A percentile compares a stretch with the other conserved stretches of the same genome.
Conservation (phyloP, 2,329 filamentous ascomycete genomes). For the Exophiala sp. region DNA sequence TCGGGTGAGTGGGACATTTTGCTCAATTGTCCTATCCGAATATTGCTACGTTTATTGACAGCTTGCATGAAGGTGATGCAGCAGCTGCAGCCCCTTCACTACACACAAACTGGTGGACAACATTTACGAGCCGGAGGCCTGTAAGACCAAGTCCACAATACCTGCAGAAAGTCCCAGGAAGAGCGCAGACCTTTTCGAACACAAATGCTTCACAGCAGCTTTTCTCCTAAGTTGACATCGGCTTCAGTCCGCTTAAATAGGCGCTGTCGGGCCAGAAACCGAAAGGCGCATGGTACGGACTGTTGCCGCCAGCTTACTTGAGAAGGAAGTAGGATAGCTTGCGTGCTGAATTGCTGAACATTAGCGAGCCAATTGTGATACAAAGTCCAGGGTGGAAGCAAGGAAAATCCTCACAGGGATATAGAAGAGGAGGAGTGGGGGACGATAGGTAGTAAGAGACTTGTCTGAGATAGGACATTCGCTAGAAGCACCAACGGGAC, state of each 20-base stretch:
- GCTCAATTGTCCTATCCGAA: neutral
- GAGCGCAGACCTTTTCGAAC: neutral
- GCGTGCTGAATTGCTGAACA: too few species aligned
- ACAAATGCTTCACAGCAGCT: neutral
- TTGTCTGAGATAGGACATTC: conserved; percentile 4
- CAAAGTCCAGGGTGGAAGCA: too few species aligned
- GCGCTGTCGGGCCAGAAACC: too few species aligned
- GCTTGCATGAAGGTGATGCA: conserved; percentile 5
- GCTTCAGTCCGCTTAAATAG: neutral
- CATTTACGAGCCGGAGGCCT: neutral
- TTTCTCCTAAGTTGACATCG: neutral
- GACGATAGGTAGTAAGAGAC: neutral
- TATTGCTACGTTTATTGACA: neutral
- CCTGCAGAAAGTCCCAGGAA: neutral
- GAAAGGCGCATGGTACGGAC: too few species aligned
- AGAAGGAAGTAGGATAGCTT: too few species aligned
- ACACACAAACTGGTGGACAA: neutral
- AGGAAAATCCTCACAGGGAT: neutral
- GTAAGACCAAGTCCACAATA: neutral
- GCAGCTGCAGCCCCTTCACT: neutral
- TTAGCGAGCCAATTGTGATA: too few species aligned
- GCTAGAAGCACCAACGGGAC: neutral
- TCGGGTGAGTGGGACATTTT: too few species aligned
- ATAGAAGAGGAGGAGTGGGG: neutral
- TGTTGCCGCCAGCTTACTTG: too few species aligned